Evolutionary conservation across 257 asterid species (phyloP).

Genomic region (Solanum rostratum): DNA sequence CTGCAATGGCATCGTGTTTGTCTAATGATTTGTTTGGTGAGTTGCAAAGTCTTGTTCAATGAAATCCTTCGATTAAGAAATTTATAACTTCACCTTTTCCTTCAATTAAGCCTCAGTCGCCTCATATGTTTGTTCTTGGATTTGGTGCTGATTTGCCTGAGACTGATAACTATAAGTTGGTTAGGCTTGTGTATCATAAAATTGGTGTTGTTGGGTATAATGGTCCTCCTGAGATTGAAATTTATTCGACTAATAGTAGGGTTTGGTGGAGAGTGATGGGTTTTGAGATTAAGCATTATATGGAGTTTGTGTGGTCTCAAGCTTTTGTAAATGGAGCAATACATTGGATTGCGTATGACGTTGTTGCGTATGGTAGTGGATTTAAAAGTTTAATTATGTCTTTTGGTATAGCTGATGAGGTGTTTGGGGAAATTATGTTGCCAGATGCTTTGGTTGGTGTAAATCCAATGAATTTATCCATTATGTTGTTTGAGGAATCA

Average conservation of each 20-base stretch:
- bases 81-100: too few species aligned
- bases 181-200: conserved; percentile 33
- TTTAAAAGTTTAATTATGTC: conserved; percentile 17
- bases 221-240: conserved; percentile 33
- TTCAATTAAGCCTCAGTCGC: background rate
- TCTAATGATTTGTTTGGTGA: too few species aligned
- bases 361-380: background rate
- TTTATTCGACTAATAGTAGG: conserved; percentile 23
- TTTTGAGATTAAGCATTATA: conserved; percentile 2
- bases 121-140: conserved; percentile 30
- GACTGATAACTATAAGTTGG: conserved; percentile 31
- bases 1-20: too few species aligned
- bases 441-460: conserved; percentile 8
- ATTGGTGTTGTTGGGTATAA: background rate
- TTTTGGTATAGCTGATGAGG: too few species aligned
- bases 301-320: conserved; percentile 31
- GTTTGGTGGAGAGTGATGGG: conserved; percentile 26
- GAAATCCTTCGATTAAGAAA: too few species aligned
- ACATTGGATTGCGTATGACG: conserved; percentile 40
- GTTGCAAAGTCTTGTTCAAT: too few species aligned
- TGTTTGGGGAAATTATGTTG: conserved; percentile 26
- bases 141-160: conserved; percentile 24
- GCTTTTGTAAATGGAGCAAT: conserved; percentile 26
- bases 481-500: background rate
- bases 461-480: too few species aligned